Conservation (phyloP, 2,329 filamentous ascomycete species). For the Ilyonectria destructans region DNA sequence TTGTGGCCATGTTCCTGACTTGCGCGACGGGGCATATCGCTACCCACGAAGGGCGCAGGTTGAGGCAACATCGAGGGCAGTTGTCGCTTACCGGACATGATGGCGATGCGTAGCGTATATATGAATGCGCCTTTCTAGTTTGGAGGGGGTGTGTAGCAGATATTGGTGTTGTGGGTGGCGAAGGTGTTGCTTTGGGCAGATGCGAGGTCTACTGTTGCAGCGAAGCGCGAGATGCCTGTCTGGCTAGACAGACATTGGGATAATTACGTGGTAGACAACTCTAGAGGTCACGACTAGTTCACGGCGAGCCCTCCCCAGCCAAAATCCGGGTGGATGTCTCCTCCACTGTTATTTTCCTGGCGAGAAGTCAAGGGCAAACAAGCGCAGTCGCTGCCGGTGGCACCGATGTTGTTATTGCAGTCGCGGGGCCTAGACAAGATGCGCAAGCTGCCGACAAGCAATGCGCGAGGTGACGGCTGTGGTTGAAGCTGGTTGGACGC, state of each 20-base stretch:
- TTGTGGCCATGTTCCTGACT: constrained; percentile 29
- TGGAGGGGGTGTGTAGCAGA: constrained; percentile 26
- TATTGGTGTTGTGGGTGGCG: constrained; percentile 27
- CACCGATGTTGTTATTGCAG: constrained; percentile 14
- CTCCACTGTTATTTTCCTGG: constrained; percentile 43
- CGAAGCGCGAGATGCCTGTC: constrained; percentile 45
- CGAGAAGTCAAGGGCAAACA: constrained; percentile 32
- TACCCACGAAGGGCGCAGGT: constrained; percentile 31
- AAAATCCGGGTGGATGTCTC: constrained; percentile 45
- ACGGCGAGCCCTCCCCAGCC: constrained; percentile 46
- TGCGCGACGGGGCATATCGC: constrained; percentile 24
- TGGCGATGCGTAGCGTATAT: constrained; percentile 33
- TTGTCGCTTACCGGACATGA: constrained; percentile 58
- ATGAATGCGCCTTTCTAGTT: constrained; percentile 28
- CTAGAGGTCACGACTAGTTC: constrained; percentile 55
- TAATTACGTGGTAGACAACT: constrained; percentile 55
- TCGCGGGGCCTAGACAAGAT: constrained; percentile 25
- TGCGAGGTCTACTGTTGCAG: constrained; percentile 50
- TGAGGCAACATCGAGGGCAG: constrained; percentile 40
- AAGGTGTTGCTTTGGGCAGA: constrained; percentile 37
- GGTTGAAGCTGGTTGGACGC: constrained; percentile 26
- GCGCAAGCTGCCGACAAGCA: constrained; percentile 12
- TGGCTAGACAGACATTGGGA: constrained; percentile 50
- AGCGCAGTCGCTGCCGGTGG: constrained; percentile 5
- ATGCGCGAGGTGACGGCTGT: constrained; percentile 21